Conservation (phyloP, 805 yeast species). For the Candida qinlingensis region DNA sequence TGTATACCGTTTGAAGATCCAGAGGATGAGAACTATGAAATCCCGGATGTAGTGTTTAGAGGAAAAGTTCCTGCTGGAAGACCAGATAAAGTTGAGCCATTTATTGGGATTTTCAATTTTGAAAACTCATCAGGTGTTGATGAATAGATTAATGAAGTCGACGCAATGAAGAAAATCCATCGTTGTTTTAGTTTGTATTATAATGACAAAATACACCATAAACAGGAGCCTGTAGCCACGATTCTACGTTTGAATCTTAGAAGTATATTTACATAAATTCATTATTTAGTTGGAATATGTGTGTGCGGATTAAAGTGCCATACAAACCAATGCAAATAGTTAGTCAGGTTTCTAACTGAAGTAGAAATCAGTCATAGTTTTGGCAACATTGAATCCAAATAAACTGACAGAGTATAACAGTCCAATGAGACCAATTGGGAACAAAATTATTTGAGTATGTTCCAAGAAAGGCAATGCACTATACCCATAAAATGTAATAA, state of each 20-base stretch:
- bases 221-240: not conserved
- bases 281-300: not conserved
- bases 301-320: too few species aligned
- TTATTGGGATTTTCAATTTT: slow-evolving; percentile 49
- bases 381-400: slow-evolving; percentile 70
- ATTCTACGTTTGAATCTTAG: not conserved
- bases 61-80: slow-evolving; percentile 50
- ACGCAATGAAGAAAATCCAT: too few species aligned
- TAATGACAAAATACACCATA: too few species aligned
- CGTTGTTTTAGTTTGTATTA: too few species aligned
- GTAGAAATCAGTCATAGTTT: slow-evolving; percentile 43
- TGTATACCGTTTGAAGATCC: slow-evolving; percentile 24
- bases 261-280: not conserved
- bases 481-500: slow-evolving; percentile 86
- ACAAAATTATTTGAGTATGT: slow-evolving; percentile 53
- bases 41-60: slow-evolving; percentile 43
- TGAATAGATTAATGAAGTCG: too few species aligned
- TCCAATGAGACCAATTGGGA: slow-evolving; percentile 59
- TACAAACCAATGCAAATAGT: not conserved
- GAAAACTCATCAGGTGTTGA: slow-evolving; percentile 25
- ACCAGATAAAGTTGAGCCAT: slow-evolving; percentile 47
- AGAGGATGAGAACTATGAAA: slow-evolving; percentile 33
- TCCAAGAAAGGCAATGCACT: slow-evolving; percentile 64
- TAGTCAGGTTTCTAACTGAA: slow-evolving; percentile 10
- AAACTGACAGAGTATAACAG: slow-evolving; percentile 55